phyloP scores from a whole-genome alignment of 2,329 filamentous ascomycete species.

The Ustilaginoidea virens region DNA sequence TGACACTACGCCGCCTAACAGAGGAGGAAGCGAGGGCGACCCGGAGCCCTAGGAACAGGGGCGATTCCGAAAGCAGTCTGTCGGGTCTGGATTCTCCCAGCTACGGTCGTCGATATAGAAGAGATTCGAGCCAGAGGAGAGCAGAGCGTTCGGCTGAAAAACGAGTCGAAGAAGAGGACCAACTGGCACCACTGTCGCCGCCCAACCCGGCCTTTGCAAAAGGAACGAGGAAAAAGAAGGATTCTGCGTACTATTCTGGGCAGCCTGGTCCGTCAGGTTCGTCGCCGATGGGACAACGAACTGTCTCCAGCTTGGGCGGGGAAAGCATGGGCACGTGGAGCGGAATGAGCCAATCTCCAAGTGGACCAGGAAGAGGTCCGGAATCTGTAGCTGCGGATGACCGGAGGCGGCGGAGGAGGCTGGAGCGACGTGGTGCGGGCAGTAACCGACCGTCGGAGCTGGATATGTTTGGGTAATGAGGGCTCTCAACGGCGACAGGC shows the following conservation, averaged over 20 bases:
- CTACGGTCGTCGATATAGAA: constrained; percentile 31
- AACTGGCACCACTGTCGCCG: constrained; percentile 32
- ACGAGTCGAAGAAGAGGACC: constrained; percentile 21
- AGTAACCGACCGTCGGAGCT: constrained; percentile 16
- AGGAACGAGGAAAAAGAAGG: constrained; percentile 33
- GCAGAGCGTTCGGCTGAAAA: constrained; percentile 32
- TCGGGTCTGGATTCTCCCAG: constrained; percentile 39
- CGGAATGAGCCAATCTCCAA: constrained; percentile 31
- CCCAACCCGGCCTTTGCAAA: constrained; percentile 42
- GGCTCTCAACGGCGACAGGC: too few species aligned
- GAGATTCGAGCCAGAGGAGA: constrained; percentile 32
- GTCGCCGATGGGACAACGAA: constrained; percentile 20
- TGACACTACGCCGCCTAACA: constrained; percentile 45
- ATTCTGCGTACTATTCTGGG: constrained; percentile 48
- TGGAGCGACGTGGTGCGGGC: constrained; percentile 33
- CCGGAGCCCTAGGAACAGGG: constrained; percentile 24
- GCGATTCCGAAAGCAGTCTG: constrained; percentile 38
- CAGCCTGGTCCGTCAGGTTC: constrained; percentile 27
- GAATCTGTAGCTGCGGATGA: constrained; percentile 29
- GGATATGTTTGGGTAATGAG: constrained; percentile 23
- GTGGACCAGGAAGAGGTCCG: constrained; percentile 19
- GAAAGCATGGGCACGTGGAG: constrained; percentile 40
- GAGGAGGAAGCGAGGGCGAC: constrained; percentile 39
- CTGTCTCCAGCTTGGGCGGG: constrained; percentile 32
- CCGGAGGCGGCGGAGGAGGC: constrained; percentile 36